Conservation (phyloP, 495 filamentous ascomycete genomes). For the Aspergillus taichungensis region DNA sequence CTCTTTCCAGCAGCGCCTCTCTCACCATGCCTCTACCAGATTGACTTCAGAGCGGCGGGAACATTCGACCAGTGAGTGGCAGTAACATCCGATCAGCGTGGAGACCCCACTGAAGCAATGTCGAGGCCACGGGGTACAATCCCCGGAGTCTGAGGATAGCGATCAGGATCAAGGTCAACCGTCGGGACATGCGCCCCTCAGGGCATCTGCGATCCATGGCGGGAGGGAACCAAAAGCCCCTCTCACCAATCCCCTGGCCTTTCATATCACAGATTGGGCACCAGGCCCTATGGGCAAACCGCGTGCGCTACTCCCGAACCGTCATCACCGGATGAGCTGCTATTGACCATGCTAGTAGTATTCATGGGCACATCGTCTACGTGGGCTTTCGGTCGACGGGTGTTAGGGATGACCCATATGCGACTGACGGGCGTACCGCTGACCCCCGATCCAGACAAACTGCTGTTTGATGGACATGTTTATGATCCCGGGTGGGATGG, state of each 20-base stretch:
- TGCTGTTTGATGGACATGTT: neutral
- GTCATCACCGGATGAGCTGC: neutral
- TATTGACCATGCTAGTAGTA: neutral
- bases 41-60: neutral
- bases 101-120: too few species aligned
- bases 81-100: too few species aligned
- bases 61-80: neutral
- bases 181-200: neutral
- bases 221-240: neutral
- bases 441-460: neutral
- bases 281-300: neutral
- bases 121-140: too few species aligned
- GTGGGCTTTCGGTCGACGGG: neutral
- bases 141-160: too few species aligned
- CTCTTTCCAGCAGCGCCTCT: neutral
- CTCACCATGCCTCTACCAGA: neutral
- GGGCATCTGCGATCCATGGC: neutral
- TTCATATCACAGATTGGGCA: slow-evolving; percentile 1
- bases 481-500: neutral
- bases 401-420: neutral
- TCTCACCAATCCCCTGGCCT: neutral
- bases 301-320: neutral
- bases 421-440: neutral
- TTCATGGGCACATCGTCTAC: slow-evolving; percentile 1
- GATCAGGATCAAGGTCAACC: too few species aligned